These are phyloP conservation scores for Ceratobasidium theobromae DNA, from an alignment of 1,284 basidiomycete genomes.

Conservation along the genomic window DNA sequence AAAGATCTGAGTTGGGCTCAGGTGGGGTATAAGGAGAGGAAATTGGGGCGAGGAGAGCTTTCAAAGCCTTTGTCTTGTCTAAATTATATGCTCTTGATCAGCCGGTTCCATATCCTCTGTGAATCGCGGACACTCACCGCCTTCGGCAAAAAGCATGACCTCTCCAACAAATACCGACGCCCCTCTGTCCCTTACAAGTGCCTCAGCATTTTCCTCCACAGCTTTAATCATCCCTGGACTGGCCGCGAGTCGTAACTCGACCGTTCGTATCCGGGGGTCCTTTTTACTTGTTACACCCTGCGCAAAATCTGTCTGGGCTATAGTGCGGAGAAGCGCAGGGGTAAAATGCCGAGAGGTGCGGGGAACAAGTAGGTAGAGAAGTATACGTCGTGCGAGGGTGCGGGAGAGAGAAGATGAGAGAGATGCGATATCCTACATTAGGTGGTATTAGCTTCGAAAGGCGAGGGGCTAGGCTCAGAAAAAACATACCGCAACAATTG, in stretches of 20 bases:
- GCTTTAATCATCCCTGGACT: slow-evolving; percentile 69
- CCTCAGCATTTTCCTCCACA: slow-evolving; percentile 59
- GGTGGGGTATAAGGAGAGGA: slow-evolving; percentile 51
- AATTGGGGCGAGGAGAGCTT: slow-evolving; percentile 60
- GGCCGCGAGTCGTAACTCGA: slow-evolving; percentile 69
- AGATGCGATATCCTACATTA: slow-evolving; percentile 46
- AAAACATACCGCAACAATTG: slow-evolving; percentile 63
- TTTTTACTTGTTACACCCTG: slow-evolving; percentile 78
- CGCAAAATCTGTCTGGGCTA: slow-evolving; percentile 70
- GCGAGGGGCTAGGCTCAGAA: slow-evolving; percentile 38
- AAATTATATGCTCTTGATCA: too few relatives aligned
- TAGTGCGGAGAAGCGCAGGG: slow-evolving; percentile 65
- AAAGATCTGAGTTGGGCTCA: slow-evolving; percentile 43
- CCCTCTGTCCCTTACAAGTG: slow-evolving; percentile 69
- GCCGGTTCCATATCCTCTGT: too few relatives aligned
- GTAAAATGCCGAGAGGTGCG: slow-evolving; percentile 80
- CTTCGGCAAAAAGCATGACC: slow-evolving; percentile 77
- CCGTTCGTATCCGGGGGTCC: slow-evolving; percentile 57
- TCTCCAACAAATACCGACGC: slow-evolving; percentile 76
- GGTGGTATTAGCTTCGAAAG: background rate
- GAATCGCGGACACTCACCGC: too few relatives aligned
- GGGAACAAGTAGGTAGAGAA: slow-evolving; percentile 79
- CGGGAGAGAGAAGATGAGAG: slow-evolving; percentile 41
- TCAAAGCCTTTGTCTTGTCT: slow-evolving; percentile 71
- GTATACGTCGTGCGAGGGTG: slow-evolving; percentile 59